Conservation (phyloP, 345 rosid genomes). For the Rhodamnia rubescens region DNA sequence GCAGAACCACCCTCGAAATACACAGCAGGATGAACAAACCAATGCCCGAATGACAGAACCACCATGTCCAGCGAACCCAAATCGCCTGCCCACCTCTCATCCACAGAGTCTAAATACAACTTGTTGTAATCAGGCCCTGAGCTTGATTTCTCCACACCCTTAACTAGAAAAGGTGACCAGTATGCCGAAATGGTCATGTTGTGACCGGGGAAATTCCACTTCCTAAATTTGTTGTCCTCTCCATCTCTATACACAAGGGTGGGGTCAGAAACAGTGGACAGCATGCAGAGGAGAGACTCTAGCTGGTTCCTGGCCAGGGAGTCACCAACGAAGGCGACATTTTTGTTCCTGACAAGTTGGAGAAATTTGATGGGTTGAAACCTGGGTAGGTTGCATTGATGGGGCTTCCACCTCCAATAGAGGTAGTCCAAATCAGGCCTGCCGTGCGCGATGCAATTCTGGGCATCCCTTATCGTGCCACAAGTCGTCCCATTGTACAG, state of each 20-base stretch:
- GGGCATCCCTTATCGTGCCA: conserved; percentile 71
- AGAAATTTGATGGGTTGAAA: conserved; percentile 63
- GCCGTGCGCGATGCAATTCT: conserved; percentile 72
- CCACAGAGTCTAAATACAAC: conserved; percentile 53
- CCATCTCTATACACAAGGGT: conserved; percentile 50
- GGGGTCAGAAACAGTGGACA: conserved; percentile 47
- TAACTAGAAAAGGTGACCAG: conserved; percentile 94
- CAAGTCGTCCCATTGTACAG: conserved; percentile 71
- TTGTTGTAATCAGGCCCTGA: conserved; percentile 56
- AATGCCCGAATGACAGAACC: conserved; percentile 76
- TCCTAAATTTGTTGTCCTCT: conserved; percentile 69
- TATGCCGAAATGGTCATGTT: conserved; percentile 56
- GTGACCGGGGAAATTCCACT: conserved; percentile 56
- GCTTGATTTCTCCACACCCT: conserved; percentile 74
- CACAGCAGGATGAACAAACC: conserved; percentile 91
- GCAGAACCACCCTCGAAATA: conserved; percentile 51
- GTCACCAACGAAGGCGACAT: conserved; percentile 86
- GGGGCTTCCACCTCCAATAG: conserved; percentile 88
- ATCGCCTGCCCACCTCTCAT: conserved; percentile 75
- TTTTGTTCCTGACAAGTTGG: conserved; percentile 40
- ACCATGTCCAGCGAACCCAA: conserved; percentile 40
- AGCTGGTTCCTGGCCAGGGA: conserved; percentile 96
- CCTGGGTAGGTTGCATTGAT: conserved; percentile 64
- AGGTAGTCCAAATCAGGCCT: conserved; percentile 79
- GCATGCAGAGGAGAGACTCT: conserved; percentile 82